These are phyloP conservation scores for Trichomonas vaginalis DNA, from an alignment of 208 protist genomes.

Conservation along the genomic window DNA sequence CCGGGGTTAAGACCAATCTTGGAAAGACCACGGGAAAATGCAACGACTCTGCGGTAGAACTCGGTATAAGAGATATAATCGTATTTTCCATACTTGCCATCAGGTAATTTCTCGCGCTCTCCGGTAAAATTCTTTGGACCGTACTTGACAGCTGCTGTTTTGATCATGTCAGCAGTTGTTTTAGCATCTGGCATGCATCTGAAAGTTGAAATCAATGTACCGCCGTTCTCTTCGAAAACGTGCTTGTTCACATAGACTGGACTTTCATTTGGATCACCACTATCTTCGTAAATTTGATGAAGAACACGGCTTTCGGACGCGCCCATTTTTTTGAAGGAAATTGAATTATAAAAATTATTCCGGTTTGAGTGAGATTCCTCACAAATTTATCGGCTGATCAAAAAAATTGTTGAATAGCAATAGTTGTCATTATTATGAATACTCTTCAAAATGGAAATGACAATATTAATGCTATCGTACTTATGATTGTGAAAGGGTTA, in stretches of 20 bases:
- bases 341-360: too few relatives aligned
- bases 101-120: not conserved
- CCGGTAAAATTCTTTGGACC: not conserved
- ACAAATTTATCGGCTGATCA: too few relatives aligned
- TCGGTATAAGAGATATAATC: not conserved
- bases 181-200: not conserved
- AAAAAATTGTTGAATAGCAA: too few relatives aligned
- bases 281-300: not conserved
- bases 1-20: not conserved
- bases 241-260: not conserved
- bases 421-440: too few relatives aligned
- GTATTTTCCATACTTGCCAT: not conserved
- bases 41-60: not conserved
- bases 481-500: too few relatives aligned
- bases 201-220: not conserved
- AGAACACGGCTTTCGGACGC: too few relatives aligned
- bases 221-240: not conserved
- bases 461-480: too few relatives aligned
- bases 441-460: too few relatives aligned
- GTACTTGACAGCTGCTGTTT: not conserved
- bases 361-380: too few relatives aligned
- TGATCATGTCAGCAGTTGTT: not conserved
- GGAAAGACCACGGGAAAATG: not conserved
- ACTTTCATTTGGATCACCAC: not conserved
- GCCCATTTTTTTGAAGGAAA: too few relatives aligned